These are phyloP conservation scores for Hibiscus tridactylites DNA, from an alignment of 345 rosid genomes.

Conservation along the genomic window DNA sequence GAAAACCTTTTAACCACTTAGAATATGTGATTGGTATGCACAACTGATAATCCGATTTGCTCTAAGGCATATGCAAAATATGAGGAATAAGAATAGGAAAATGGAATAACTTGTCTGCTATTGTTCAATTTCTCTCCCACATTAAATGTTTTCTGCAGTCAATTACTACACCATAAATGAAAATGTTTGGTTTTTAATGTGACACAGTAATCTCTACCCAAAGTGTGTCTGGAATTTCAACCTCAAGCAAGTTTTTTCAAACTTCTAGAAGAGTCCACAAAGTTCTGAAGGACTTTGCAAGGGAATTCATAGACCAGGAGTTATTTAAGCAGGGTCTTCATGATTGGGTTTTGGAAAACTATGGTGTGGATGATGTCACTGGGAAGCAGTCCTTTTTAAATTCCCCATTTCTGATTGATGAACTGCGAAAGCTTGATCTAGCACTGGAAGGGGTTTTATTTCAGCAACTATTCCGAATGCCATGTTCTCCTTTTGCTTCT, in stretches of 20 bases:
- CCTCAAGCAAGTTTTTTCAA: conserved; percentile 33
- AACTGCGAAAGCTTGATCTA: conserved; percentile 44
- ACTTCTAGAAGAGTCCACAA: conserved; percentile 38
- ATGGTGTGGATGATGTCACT: conserved; percentile 14
- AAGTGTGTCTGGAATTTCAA: conserved; percentile 37
- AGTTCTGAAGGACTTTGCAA: conserved; percentile 40
- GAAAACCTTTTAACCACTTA: neutral
- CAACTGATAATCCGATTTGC: neutral
- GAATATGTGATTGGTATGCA: neutral
- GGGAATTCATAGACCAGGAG: conserved; percentile 27
- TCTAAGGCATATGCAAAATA: neutral
- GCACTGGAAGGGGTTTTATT: conserved; percentile 58
- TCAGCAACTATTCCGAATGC: conserved; percentile 57
- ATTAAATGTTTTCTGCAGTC: neutral
- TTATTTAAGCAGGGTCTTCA: conserved; percentile 31
- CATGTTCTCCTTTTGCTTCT: conserved; percentile 29
- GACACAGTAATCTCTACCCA: conserved; percentile 37
- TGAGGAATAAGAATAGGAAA: neutral
- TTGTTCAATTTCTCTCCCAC: neutral
- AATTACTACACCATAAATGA: neutral
- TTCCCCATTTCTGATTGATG: conserved; percentile 43
- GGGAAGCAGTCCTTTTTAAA: conserved; percentile 22
- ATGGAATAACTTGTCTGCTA: neutral
- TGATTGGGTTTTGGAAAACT: conserved; percentile 41
- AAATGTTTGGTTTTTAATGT: conserved; percentile 8